Percentiles rank a stretch among this genome's conserved stretches.
Evolutionary conservation across 345 rosid species (phyloP).

Genomic region (Geranium rotundifolium): DNA sequence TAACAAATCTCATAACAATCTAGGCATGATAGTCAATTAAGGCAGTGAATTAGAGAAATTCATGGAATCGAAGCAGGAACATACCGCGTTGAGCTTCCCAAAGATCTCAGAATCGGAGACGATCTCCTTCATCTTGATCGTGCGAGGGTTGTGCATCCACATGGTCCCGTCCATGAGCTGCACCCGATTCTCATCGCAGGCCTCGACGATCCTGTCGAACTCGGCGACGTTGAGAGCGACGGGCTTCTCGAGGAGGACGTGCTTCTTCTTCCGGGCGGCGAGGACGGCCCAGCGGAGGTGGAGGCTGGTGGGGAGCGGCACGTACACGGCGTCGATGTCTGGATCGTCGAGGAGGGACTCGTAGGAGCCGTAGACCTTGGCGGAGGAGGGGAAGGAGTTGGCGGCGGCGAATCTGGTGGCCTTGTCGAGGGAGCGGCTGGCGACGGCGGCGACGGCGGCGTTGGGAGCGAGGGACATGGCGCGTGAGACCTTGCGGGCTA

Average conservation of each 20-base stretch:
- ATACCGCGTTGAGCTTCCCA: conserved; percentile 50
- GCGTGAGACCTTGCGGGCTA: conserved; percentile 57
- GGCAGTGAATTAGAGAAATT: no score
- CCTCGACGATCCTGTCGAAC: conserved; percentile 47
- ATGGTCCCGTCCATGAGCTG: conserved; percentile 87
- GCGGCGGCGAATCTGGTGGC: conserved; percentile 11
- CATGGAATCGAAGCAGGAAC: neutral
- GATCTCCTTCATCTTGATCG: conserved; percentile 38
- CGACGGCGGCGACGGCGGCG: conserved; percentile 46
- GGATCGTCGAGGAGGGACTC: no score
- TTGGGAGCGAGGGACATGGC: conserved; percentile 59
- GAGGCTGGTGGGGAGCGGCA: conserved; percentile 55
- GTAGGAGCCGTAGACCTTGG: conserved; percentile 56
- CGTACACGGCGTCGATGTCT: conserved; percentile 8
- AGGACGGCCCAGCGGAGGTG: conserved; percentile 57
- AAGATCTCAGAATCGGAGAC: conserved; percentile 35
- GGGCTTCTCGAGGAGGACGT: conserved; percentile 72
- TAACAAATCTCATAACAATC: no score
- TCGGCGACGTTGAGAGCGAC: conserved; percentile 44
- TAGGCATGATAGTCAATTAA: no score
- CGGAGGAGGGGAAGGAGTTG: conserved; percentile 43
- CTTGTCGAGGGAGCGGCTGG: no score
- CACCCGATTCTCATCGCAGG: conserved; percentile 51
- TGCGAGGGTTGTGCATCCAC: conserved; percentile 81
- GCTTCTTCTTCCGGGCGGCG: conserved; percentile 67